A percentile compares a stretch with the other conserved stretches of the same genome.
Conservation (phyloP, 768 basidiomycete genomes). For the Leucogyrophana mollusca region DNA sequence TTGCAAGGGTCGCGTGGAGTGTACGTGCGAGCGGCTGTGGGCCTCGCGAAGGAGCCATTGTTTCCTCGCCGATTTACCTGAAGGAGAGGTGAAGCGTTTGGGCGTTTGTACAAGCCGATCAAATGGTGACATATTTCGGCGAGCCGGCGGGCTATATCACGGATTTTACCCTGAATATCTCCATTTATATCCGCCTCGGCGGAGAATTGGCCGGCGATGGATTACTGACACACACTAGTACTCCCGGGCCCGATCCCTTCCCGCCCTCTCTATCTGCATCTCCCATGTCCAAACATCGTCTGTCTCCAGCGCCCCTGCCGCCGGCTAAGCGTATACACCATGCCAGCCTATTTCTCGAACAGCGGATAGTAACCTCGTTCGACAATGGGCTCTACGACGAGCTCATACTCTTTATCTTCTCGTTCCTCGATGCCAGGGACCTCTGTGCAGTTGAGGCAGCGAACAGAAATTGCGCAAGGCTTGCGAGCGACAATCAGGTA, state of each 20-base stretch:
- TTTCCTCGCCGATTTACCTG: background rate
- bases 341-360: conserved; percentile 7
- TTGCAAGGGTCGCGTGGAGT: conserved; percentile 60
- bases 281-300: conserved; percentile 50
- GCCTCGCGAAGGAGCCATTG: conserved; percentile 56
- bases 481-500: conserved; percentile 68
- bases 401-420: conserved; percentile 71
- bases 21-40: conserved; percentile 53
- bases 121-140: background rate
- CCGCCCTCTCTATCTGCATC: background rate
- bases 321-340: conserved; percentile 55
- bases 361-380: conserved; percentile 36
- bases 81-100: background rate
- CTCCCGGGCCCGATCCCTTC: no score
- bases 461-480: conserved; percentile 64
- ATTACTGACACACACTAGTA: no score
- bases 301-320: conserved; percentile 50
- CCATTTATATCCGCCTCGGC: no score
- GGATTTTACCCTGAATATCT: no score
- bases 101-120: background rate
- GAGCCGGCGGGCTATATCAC: no score
- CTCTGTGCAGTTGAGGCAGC: conserved; percentile 64
- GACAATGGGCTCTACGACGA: conserved; percentile 70
- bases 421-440: conserved; percentile 63
- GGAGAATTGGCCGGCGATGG: no score